Evolutionary conservation across 2,329 filamentous ascomycete genomes (phyloP).

Genomic region (Fusarium subtropicale): DNA sequence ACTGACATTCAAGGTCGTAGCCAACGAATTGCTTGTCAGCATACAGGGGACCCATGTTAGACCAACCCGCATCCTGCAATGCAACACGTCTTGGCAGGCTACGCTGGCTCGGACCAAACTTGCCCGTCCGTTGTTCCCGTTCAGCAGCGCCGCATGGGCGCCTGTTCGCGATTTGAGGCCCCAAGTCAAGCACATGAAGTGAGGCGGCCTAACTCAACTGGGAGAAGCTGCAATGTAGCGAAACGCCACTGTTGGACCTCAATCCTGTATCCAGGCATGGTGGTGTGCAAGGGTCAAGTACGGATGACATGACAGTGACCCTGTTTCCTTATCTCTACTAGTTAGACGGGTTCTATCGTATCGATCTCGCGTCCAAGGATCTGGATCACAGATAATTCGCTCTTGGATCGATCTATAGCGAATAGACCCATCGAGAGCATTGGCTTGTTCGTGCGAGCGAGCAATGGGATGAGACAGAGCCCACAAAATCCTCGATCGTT

Average conservation of each 20-base stretch:
- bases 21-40: neutral
- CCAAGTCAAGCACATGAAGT: neutral
- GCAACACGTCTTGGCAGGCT: slow-evolving; percentile 25
- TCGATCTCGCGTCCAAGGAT: slow-evolving; percentile 1
- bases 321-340: neutral
- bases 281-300: neutral
- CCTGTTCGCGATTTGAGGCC: neutral
- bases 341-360: neutral
- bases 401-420: slow-evolving; percentile 6
- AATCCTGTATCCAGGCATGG: neutral
- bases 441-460: neutral
- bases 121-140: neutral
- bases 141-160: neutral
- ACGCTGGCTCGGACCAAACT: slow-evolving; percentile 7
- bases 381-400: neutral
- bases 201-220: neutral
- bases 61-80: slow-evolving; percentile 6
- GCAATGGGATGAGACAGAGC: slow-evolving; percentile 13
- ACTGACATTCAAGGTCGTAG: neutral
- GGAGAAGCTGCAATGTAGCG: neutral
- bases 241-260: neutral
- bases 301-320: slow-evolving; percentile 1
- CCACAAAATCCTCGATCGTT: slow-evolving; percentile 14
- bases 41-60: slow-evolving; percentile 7
- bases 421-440: slow-evolving; percentile 1